Evolutionary conservation across 768 basidiomycete genomes (phyloP), one percentile per base, ranked within the genome.

Genomic region (Termitomyces bulborhizus): DNA sequence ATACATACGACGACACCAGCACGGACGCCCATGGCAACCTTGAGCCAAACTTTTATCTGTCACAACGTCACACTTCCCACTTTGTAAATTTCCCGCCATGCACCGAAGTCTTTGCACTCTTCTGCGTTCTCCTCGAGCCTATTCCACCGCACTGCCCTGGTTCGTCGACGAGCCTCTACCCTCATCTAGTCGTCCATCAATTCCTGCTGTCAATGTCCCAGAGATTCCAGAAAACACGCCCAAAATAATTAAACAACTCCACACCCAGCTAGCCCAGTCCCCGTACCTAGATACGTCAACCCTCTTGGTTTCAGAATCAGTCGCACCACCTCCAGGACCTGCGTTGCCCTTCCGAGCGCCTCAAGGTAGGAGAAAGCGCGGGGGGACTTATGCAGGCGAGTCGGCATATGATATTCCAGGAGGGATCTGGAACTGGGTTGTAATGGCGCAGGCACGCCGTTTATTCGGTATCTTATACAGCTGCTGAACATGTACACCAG

Each of bases 341-440:
- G 75, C 84, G 0, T 66, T 88, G 27, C 86, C 87, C 3, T 65
- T 72, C 18, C 69, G 75, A 3, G 62, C 69, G 49, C 82, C 86
- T 9, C 85, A 83, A 58, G 90, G 88, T 4, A 68, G 74, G 39
- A 75, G 90, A 56, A 78, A 73, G 61, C 75, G 88, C 49, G 88
- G 89, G 37, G 73, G 83, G 39, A 88, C 85, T 0, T 83, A 84
- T 67, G 73, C 75, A 3, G 87, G 86, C 24, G 84, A 87, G 61
- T 85, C 86, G 12, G 64, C 71, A 8, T 70, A 71, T 54, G 78
- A 83, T 21, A 73, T 76, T 2, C 73, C 75, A 0, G 74, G 75
- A 15, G 80, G 83, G 3, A 68, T 90, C n/a, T 91, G 90, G 90
- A 79, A 72, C 56, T 91, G 90, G 90, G 71, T 85, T 15, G 71